Evolutionary conservation across 495 filamentous ascomycete genomes (phyloP), one percentile per base, ranked within the genome.

Genomic region (Penicillium egyptiacum): DNA sequence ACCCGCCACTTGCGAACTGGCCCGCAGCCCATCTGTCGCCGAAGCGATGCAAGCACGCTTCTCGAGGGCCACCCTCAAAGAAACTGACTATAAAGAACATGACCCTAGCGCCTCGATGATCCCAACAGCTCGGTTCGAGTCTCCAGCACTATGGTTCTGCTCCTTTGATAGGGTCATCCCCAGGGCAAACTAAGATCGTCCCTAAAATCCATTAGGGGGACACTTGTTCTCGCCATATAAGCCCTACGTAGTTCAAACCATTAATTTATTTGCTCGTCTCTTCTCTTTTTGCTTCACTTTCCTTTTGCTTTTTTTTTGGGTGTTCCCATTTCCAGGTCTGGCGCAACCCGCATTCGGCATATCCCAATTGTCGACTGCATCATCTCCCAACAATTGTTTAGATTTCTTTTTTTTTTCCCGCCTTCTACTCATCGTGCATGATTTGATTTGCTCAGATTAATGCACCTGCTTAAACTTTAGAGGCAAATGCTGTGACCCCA

Each of bases 1-100:
- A 68, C 68, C 64, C 73, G 70, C 73, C 70, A 74, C 68, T 75
- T 69, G 57, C 64, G 59, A 72, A 70, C 62, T 70, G 70, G 70
- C 50, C 66, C 57, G 59, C 66, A 60, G 46, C 48, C 51, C 53
- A 55, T 56, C 56, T 49, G 53, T 60, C 54, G 61, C 60, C 60
- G 53, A 62, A 57, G 52, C 58, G 33, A 60, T 42, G 56, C 50
- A 45, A 59, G 51, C 55, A 51, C 55, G 40, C 50, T 31, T 58
- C 50, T 48, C 0, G 49, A 41, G 55, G 47, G 33, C 26, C 28
- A 30, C 9, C 26, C 22, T 59, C 50, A 39, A 47, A 55, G 44
- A 35, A 48, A 43, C 41, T 6, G 50, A 50, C 47, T 39, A 53
- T 51, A 61, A 53, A 55, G 53, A 60, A 59, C 20, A 25, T 50